A percentile compares a stretch with the other conserved stretches of the same genome.
Conservation (phyloP, 2,329 filamentous ascomycete species). For the Aspergillus ustus region DNA sequence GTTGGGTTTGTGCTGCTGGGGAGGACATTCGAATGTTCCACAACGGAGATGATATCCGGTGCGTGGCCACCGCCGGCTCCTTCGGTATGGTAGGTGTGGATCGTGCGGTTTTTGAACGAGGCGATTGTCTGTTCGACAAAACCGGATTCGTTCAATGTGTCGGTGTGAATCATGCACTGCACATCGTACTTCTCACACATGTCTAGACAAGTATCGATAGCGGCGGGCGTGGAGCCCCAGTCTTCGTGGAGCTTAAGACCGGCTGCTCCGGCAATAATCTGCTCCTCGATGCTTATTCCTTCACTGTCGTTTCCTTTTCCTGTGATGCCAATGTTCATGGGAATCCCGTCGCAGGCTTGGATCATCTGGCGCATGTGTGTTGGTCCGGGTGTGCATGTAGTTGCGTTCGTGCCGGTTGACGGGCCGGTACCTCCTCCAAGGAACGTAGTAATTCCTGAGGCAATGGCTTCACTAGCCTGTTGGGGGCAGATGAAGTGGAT, state of each 20-base stretch:
- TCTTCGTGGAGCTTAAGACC: conserved; percentile 96
- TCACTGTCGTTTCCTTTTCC: conserved; percentile 90
- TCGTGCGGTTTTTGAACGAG: conserved; percentile 84
- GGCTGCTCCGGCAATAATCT: conserved; percentile 80
- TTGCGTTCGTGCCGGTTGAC: conserved; percentile 88
- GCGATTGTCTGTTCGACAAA: conserved; percentile 90
- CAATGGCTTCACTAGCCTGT: conserved; percentile 80
- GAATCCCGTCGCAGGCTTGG: conserved; percentile 79
- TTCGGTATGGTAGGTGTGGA: conserved; percentile 97
- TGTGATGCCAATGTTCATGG: conserved; percentile 87
- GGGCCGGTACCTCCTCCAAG: conserved; percentile 90
- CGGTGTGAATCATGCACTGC: conserved; percentile 92
- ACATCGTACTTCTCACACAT: conserved; percentile 92
- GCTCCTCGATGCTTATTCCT: conserved; percentile 72
- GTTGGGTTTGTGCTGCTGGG: conserved; percentile 93
- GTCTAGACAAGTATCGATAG: conserved; percentile 82
- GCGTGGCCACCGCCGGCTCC: conserved; percentile 94
- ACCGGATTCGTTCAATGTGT: conserved; percentile 95
- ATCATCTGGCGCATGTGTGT: conserved; percentile 88
- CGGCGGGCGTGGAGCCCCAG: conserved; percentile 89
- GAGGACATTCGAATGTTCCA: conserved; percentile 85
- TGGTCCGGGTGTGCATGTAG: conserved; percentile 87
- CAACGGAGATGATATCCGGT: conserved; percentile 92
- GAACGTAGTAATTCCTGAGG: conserved; percentile 87
- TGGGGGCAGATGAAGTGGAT: conserved; percentile 97